Conservation (phyloP, 495 filamentous ascomycete species). For the Penicillium atrosanguineum region DNA sequence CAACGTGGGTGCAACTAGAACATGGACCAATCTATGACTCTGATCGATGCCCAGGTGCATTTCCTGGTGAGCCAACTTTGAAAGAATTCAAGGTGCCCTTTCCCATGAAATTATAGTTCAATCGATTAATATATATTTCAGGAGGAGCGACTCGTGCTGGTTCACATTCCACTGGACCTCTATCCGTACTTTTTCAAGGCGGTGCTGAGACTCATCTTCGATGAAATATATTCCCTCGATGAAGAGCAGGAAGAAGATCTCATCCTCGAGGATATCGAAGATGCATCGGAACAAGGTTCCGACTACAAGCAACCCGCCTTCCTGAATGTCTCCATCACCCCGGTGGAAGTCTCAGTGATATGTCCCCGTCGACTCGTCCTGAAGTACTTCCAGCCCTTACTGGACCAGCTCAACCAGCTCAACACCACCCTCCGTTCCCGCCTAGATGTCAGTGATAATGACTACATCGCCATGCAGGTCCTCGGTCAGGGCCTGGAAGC, state of each 20-base stretch:
- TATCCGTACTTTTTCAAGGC: slow-evolving; percentile 81
- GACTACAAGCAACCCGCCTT: slow-evolving; percentile 64
- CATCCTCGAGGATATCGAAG: slow-evolving; percentile 14
- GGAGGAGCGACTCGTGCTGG: slow-evolving; percentile 83
- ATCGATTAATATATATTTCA: slow-evolving; percentile 34
- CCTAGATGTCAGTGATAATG: slow-evolving; percentile 74
- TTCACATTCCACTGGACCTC: slow-evolving; percentile 83
- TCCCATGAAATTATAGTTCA: not conserved
- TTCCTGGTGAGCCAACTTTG: slow-evolving; percentile 46
- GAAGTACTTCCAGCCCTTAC: slow-evolving; percentile 69
- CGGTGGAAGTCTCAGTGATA: slow-evolving; percentile 89
- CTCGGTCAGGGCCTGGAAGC: slow-evolving; percentile 86
- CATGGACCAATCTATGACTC: slow-evolving; percentile 49
- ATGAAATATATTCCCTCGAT: slow-evolving; percentile 45
- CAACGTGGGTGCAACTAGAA: not conserved
- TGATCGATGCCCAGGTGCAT: slow-evolving; percentile 56
- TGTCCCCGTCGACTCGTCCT: slow-evolving; percentile 72
- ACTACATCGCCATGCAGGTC: slow-evolving; percentile 85
- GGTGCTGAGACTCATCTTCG: slow-evolving; percentile 80
- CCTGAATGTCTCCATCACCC: slow-evolving; percentile 89
- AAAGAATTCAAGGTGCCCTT: too few species aligned
- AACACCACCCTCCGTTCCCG: slow-evolving; percentile 38
- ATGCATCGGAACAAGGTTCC: slow-evolving; percentile 29
- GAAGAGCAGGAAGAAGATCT: slow-evolving; percentile 24
- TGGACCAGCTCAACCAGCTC: slow-evolving; percentile 43